Evolutionary conservation across 2,329 filamentous ascomycete species (phyloP), one percentile per base, ranked within the genome.

Genomic region (Emmonsiellopsis sp.): DNA sequence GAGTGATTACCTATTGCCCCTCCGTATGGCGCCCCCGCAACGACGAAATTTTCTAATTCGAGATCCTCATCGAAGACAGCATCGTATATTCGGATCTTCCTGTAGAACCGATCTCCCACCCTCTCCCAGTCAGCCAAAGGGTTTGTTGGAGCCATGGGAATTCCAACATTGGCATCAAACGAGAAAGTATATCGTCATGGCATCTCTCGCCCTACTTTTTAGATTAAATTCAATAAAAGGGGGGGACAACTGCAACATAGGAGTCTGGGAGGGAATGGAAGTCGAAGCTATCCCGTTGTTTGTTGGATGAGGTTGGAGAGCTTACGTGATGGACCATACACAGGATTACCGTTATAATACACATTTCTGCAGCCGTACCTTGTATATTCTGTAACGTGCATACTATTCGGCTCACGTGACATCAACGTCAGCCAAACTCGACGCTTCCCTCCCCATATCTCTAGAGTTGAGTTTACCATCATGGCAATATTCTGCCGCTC

Each of bases 91-190:
- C 92, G 87, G 54, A 88, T 85, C 76, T 95, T 96, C 69, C 92
- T 88, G 75, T 97, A 98, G 78, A 94, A 97, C 65, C 83, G 86
- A 71, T 94, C 87, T 67, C 89, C 93, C 60, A 97, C 83, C 71
- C 83, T 87, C 77, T 95, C 90, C 93, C 93, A 98, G 71, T 92
- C 88, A 63, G 88, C 87, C 63, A 88, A 88, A 65, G 91, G 80
- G 65, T 83, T 84, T 56, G 75, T 72, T 42, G 68, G 65, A 52
- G 73, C 72, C 73, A 76, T 75, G 60, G 42, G 54, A 55, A 52
- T 17, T 52, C 42, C 42, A 47, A 47, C 34, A 17, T 34, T n/a
- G 14, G 33, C 32, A 31, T 45, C 33, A 43, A 48, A 37, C 14
- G 9, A 32, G n/a, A 33, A 47, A 40, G 14, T 13, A 37, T 44